phyloP scores from a whole-genome alignment of 2,329 filamentous ascomycete species.

The Botrytis pseudocinerea region DNA sequence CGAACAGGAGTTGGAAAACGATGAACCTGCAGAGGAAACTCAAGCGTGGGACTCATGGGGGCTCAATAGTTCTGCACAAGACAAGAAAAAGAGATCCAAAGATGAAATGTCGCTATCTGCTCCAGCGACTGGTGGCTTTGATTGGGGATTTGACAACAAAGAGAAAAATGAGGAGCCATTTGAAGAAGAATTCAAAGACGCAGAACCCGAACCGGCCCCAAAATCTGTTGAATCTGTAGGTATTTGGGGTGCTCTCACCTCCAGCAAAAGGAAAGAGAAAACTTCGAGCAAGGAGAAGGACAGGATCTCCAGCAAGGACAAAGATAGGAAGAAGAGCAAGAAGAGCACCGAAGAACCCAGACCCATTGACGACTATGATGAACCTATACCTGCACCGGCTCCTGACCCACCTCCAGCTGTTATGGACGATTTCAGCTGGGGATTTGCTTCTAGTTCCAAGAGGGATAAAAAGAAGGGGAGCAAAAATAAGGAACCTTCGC shows the following conservation, averaged over 20 bases:
- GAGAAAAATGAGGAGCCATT: constrained; percentile 42
- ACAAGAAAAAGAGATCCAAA: constrained; percentile 38
- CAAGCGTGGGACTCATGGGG: constrained; percentile 41
- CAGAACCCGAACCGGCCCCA: constrained; percentile 26
- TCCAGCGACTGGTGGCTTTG: constrained; percentile 17
- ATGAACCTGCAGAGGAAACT: constrained; percentile 28
- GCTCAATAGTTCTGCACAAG: constrained; percentile 42
- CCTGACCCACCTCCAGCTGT: constrained; percentile 37
- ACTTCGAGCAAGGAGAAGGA: constrained; percentile 23
- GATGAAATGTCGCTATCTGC: not conserved
- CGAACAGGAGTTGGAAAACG: constrained; percentile 41
- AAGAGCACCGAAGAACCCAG: constrained; percentile 29
- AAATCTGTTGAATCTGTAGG: constrained; percentile 31
- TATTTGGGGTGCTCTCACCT: constrained; percentile 14
- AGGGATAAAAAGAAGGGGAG: constrained; percentile 48
- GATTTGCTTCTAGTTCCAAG: constrained; percentile 35
- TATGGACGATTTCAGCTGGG: constrained; percentile 28
- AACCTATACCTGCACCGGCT: constrained; percentile 33
- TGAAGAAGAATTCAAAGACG: constrained; percentile 33
- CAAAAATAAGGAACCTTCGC: constrained; percentile 32
- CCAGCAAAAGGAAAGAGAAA: constrained; percentile 26
- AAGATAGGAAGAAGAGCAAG: constrained; percentile 48
- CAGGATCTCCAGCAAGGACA: constrained; percentile 37
- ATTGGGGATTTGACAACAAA: constrained; percentile 15
- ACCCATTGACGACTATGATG: constrained; percentile 18